Base-by-base conservation (phyloP, 768 basidiomycete genomes). In the Crassisporium funariophilum region DNA sequence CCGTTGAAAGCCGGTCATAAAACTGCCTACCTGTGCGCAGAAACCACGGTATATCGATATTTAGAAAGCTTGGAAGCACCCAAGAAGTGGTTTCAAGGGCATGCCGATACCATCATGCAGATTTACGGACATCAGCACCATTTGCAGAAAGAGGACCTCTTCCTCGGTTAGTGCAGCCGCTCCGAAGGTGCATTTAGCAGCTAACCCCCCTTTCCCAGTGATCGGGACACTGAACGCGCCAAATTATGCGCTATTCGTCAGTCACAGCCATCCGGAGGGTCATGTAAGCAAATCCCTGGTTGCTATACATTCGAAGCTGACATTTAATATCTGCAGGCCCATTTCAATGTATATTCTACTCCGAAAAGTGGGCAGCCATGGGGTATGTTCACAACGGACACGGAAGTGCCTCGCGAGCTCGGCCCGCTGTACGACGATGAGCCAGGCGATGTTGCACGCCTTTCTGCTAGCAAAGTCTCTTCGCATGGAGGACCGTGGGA, bases 161-260 rank as follows among this genome's bases (percentile, higher is more conserved):
- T 77, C 31, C 58, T 86, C 1, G 79, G 76, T 74, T 51, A 31
- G 68, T 59, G 13, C 16, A 10, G 31, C 9, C 23, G 11, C 9
- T 41, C 12, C 10, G 13, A 20, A 13, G 19, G 15, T 13, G 20
- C 8, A 6, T 34, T 19, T 16, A 13, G 10, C 22, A 8, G 8
- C 24, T 34, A 37, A 36, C 19, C 13, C 24, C 8, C 17, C 25
- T 53, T 35, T 10, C 9, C 31, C 35, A 76, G 77, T 90, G 17
- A 79, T 91, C 23, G 90, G 90, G 4, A 76, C 84, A 0, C 71
- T 93, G 3, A 78, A 81, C 37, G 77, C 89, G 5, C 75, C 81
- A 0, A 84, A 87, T 46, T 87, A 88, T 64, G 89, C 81, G 0
- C 65, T 88, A 19, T 83, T 90, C 52, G 88, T 91, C 27, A 86